Evolutionary conservation across 2,329 filamentous ascomycete genomes (phyloP).

Genomic region (Venturia effusa): DNA sequence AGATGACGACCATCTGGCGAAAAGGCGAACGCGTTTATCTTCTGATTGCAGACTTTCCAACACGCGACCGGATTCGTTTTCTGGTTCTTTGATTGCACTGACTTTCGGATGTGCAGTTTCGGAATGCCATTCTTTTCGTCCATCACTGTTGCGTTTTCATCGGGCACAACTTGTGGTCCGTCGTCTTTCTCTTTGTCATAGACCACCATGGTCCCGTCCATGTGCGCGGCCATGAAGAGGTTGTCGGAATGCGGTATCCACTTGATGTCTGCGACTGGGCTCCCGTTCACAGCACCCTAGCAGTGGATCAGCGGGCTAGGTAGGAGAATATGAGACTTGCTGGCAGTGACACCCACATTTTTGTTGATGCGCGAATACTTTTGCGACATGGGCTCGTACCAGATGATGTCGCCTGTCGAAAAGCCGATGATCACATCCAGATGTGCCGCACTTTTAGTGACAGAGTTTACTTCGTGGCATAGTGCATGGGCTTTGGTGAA

Average conservation of each 20-base stretch:
- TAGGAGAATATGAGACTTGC: not conserved
- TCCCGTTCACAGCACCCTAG: constrained; percentile 74
- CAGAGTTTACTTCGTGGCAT: constrained; percentile 81
- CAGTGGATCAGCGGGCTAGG: not conserved
- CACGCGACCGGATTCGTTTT: constrained; percentile 84
- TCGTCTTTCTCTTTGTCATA: constrained; percentile 98
- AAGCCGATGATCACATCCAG: constrained; percentile 93
- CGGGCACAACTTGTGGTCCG: constrained; percentile 56
- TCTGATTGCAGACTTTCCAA: constrained; percentile 87
- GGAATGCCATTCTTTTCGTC: constrained; percentile 7
- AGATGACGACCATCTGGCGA: constrained; percentile 81
- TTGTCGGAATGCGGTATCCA: constrained; percentile 95
- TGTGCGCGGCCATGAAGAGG: constrained; percentile 81
- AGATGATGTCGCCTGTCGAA: constrained; percentile 92
- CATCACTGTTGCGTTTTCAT: constrained; percentile 27
- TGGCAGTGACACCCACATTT: constrained; percentile 47
- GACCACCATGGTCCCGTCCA: constrained; percentile 81
- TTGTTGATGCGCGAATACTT: constrained; percentile 95
- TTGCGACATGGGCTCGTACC: constrained; percentile 95
- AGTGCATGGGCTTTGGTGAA: constrained; percentile 95
- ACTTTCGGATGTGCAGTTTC: constrained; percentile 67
- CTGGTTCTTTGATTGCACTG: constrained; percentile 86
- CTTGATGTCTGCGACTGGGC: constrained; percentile 73
- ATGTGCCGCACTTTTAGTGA: constrained; percentile 70
- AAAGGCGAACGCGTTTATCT: constrained; percentile 84